Conservation (phyloP, 257 asterid genomes). For the Nicotiana paniculata region DNA sequence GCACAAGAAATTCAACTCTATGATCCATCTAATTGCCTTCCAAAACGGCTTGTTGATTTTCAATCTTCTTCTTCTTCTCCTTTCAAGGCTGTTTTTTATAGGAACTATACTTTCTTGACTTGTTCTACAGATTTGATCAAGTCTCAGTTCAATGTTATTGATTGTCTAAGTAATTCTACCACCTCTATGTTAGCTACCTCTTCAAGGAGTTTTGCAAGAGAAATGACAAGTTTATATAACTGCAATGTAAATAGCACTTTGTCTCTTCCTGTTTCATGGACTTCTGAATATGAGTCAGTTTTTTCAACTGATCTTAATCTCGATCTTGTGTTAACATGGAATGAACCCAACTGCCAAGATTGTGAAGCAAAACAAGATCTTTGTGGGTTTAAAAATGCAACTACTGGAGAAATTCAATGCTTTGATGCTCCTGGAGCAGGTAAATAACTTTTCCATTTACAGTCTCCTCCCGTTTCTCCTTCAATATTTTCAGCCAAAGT, state of each 20-base stretch:
- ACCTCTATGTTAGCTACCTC: constrained; percentile 39
- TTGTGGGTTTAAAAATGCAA: constrained; percentile 22
- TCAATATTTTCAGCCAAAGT: background rate
- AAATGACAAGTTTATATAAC: constrained; percentile 16
- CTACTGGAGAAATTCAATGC: constrained; percentile 15
- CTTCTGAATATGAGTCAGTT: background rate
- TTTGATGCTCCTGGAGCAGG: constrained; percentile 20
- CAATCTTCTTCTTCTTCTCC: constrained; percentile 1
- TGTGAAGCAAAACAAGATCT: constrained; percentile 26
- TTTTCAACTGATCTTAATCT: constrained; percentile 17
- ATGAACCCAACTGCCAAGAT: constrained; percentile 17
- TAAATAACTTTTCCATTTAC: constrained; percentile 5
- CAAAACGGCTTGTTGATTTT: constrained; percentile 9
- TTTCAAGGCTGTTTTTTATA: constrained; percentile 4
- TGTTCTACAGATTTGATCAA: background rate
- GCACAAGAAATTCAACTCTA: constrained; percentile 12
- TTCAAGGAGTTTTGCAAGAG: constrained; percentile 15
- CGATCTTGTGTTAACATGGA: constrained; percentile 45
- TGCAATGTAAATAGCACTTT: constrained; percentile 29
- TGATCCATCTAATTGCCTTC: constrained; percentile 30
- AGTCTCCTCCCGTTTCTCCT: background rate
- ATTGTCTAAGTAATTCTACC: constrained; percentile 17
- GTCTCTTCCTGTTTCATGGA: constrained; percentile 42
- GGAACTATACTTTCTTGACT: constrained; percentile 19
- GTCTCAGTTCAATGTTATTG: background rate